These are phyloP conservation scores for Kodamaea fungicola DNA, from an alignment of 1,139 yeast genomes.

Conservation along the genomic window DNA sequence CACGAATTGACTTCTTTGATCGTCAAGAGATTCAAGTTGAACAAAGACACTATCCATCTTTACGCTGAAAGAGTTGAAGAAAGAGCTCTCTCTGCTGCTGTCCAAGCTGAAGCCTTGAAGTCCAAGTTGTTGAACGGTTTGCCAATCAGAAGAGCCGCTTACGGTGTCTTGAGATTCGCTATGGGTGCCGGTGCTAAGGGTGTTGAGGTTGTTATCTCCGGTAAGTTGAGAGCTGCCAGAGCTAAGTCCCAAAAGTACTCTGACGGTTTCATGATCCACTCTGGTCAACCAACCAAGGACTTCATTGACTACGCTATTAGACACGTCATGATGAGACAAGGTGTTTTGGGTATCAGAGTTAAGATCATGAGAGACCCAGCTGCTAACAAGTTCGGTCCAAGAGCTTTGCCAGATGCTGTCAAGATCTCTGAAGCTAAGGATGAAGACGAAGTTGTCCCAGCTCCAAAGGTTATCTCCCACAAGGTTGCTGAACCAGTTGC, in stretches of 20 bases:
- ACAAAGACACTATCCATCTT: slow-evolving; percentile 90
- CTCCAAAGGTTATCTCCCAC: slow-evolving; percentile 82
- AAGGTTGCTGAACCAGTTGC: slow-evolving; percentile 37
- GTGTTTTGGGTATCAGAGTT: slow-evolving; percentile 99
- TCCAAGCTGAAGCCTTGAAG: slow-evolving; percentile 99
- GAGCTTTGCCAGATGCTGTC: slow-evolving; percentile 92
- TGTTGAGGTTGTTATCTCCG: slow-evolving; percentile 99
- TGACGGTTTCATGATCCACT: slow-evolving; percentile 99
- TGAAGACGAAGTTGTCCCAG: slow-evolving; percentile 75
- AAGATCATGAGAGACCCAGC: slow-evolving; percentile 99
- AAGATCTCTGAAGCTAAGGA: slow-evolving; percentile 96
- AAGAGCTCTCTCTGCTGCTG: slow-evolving; percentile 99
- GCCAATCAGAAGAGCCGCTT: slow-evolving; percentile 99
- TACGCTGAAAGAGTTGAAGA: slow-evolving; percentile 99
- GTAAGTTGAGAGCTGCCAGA: slow-evolving; percentile 99
- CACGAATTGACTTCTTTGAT: slow-evolving; percentile 97
- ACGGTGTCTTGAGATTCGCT: slow-evolving; percentile 99
- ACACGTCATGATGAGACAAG: slow-evolving; percentile 99
- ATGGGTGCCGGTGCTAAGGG: slow-evolving; percentile 99
- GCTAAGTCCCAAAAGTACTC: slow-evolving; percentile 99
- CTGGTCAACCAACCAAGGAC: slow-evolving; percentile 99
- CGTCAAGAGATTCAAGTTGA: slow-evolving; percentile 97
- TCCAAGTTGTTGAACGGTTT: slow-evolving; percentile 98
- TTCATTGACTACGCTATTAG: slow-evolving; percentile 99
- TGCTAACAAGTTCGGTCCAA: slow-evolving; percentile 85